Conservation (phyloP, 306 rosid genomes). For the Oxytropis ochrocephala region DNA sequence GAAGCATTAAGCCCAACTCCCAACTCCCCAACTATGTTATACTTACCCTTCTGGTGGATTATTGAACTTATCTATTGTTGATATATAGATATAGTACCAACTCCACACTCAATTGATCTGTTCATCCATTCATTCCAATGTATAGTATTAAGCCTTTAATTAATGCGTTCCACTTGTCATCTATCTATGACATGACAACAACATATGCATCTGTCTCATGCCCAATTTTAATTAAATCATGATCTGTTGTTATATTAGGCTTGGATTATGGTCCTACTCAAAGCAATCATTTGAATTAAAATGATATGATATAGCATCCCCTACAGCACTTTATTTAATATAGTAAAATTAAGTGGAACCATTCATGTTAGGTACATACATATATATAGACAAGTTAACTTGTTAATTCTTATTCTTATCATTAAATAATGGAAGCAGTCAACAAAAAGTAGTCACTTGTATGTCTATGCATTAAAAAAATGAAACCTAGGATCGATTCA, state of each 20-base stretch:
- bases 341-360: background rate
- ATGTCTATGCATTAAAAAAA: background rate
- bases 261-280: background rate
- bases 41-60: background rate
- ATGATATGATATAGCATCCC: background rate
- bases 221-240: background rate
- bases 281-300: background rate
- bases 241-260: background rate
- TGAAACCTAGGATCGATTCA: constrained; percentile 1
- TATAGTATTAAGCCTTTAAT: background rate
- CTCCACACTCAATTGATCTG: background rate
- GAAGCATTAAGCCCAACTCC: background rate
- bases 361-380: background rate
- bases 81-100: too few relatives aligned
- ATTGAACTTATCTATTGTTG: background rate
- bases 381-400: background rate
- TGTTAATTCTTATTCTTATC: background rate
- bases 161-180: background rate
- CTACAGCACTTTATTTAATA: background rate
- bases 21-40: background rate
- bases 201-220: background rate
- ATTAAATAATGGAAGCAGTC: background rate
- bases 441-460: background rate
- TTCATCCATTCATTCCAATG: background rate
- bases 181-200: background rate